Base-by-base conservation (phyloP, 208 protist genomes). In the Trypanosoma grayi region DNA sequence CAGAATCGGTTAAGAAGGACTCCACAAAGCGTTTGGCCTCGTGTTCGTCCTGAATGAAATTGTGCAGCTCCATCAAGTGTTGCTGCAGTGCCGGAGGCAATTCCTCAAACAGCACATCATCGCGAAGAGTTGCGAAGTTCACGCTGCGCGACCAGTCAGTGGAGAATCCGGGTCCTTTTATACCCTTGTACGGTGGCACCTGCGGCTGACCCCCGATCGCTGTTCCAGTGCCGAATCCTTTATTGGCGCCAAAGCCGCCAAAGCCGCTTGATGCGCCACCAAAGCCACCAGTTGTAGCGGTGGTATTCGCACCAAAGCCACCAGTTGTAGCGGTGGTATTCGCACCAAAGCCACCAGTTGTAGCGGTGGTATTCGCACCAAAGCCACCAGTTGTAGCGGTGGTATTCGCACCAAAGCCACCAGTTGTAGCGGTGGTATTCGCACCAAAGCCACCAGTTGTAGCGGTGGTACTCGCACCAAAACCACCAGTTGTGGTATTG, bases 31-130 rank as follows among this genome's bases (percentile, higher is more conserved):
- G 74, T 30, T 67, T 63, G 11, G 83, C 74, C 11, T 80, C 73
- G 25, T 78, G 72, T 58, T 93, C 87, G 34, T 66, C 61, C 51
- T 87, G 60, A 64, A 87, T 85, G 67, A 93, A 93, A 50, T 71
- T 77, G 30, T 77, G 79, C 40, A 93, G 61, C 43, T 88, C 84
- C 50, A 87, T 79, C 24, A 94, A 58, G 47, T 92, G 84, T 46
- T 87, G 72, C 72, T 91, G 84, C 41, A 94, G 66, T 27, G 73
- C 57, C 28, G 62, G 67, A 24, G 87, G 84, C 1, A 94, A 71
- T 10, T 76, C 71, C 43, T 87, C 77, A 63, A 94, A 91, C 31
- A 61, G 34, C 4, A 77, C 79, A 69, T 83, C 75, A 60, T 89
- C 84, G 37, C 64, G 87, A 57, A 94, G 71, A 22, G 77, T 70